Evolutionary conservation across 2,329 filamentous ascomycete genomes (phyloP).

Genomic region (Ophiocordyceps polyrhachis-furcata): DNA sequence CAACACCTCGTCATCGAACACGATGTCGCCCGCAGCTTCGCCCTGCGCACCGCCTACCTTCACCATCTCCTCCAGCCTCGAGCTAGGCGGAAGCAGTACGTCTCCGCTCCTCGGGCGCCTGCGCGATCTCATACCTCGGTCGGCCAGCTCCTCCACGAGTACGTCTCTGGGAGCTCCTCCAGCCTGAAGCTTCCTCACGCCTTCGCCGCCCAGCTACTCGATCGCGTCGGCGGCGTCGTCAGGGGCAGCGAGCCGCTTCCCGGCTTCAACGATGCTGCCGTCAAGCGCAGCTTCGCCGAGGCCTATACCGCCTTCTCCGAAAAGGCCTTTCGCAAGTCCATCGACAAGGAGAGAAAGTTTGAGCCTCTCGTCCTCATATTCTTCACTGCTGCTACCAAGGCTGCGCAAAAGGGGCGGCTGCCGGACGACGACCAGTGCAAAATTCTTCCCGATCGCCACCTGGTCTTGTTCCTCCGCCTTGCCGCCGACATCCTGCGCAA

Average conservation of each 20-base stretch:
- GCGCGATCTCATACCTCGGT: slow-evolving; percentile 51
- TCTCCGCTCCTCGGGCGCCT: slow-evolving; percentile 44
- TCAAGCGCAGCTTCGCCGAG: slow-evolving; percentile 87
- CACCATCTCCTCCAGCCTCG: slow-evolving; percentile 85
- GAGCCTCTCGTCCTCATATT: slow-evolving; percentile 92
- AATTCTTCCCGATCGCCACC: slow-evolving; percentile 77
- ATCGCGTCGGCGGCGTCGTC: slow-evolving; percentile 64
- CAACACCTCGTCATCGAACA: slow-evolving; percentile 32
- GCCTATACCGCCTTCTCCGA: slow-evolving; percentile 91
- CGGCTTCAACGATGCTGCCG: slow-evolving; percentile 74
- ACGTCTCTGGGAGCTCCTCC: slow-evolving; percentile 33
- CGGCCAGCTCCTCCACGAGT: slow-evolving; percentile 77
- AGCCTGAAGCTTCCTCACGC: slow-evolving; percentile 37
- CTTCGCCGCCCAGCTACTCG: slow-evolving; percentile 36
- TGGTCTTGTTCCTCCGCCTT: slow-evolving; percentile 83
- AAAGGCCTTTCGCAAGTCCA: slow-evolving; percentile 67
- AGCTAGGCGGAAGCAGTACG: slow-evolving; percentile 75
- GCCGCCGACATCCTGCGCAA: slow-evolving; percentile 64
- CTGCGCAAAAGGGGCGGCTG: slow-evolving; percentile 52
- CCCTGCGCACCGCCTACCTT: slow-evolving; percentile 77
- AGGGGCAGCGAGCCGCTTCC: slow-evolving; percentile 67
- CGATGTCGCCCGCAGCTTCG: slow-evolving; percentile 82
- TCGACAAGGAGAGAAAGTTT: slow-evolving; percentile 84
- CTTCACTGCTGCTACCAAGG: slow-evolving; percentile 85
- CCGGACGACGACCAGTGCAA: slow-evolving; percentile 80